A percentile compares a stretch with the other conserved stretches of the same genome.
Conservation (phyloP, 108 stramenopile species). For the Asterionellopsis glacialis region DNA sequence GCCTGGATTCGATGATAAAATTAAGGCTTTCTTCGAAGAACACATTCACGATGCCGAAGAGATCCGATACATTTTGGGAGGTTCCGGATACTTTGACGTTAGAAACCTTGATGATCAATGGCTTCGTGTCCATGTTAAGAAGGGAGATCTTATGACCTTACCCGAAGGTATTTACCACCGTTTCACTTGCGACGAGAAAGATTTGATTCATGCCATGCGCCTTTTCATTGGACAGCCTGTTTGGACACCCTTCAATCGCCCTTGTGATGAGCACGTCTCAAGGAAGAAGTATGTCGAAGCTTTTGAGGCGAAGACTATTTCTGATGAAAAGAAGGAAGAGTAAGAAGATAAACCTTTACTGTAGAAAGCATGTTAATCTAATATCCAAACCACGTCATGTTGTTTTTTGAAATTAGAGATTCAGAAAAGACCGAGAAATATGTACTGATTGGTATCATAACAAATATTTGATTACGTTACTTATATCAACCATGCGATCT, state of each 20-base stretch:
- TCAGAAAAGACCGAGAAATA: too few relatives aligned
- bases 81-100: slow-evolving; percentile 91
- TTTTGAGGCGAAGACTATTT: slow-evolving; percentile 23
- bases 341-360: too few relatives aligned
- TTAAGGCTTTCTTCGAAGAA: slow-evolving; percentile 94
- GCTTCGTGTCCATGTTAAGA: slow-evolving; percentile 89
- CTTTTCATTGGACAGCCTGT: slow-evolving; percentile 93
- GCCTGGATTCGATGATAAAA: slow-evolving; percentile 85
- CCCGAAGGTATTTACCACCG: slow-evolving; percentile 87
- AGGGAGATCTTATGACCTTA: slow-evolving; percentile 93
- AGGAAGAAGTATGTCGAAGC: slow-evolving; percentile 61
- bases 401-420: too few relatives aligned
- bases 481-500: too few relatives aligned
- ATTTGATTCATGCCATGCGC: slow-evolving; percentile 91
- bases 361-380: too few relatives aligned
- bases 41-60: slow-evolving; percentile 98
- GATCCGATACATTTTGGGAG: slow-evolving; percentile 91
- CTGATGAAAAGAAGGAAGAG: slow-evolving; percentile 22
- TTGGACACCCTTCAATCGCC: slow-evolving; percentile 96
- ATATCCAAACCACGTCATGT: too few relatives aligned
- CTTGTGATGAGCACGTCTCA: slow-evolving; percentile 77
- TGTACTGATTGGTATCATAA: too few relatives aligned
- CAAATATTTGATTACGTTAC: too few relatives aligned
- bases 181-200: slow-evolving; percentile 86
- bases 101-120: slow-evolving; percentile 74